These are phyloP conservation scores for Suillus clintonianus DNA, from an alignment of 768 basidiomycete genomes.

Conservation along the genomic window DNA sequence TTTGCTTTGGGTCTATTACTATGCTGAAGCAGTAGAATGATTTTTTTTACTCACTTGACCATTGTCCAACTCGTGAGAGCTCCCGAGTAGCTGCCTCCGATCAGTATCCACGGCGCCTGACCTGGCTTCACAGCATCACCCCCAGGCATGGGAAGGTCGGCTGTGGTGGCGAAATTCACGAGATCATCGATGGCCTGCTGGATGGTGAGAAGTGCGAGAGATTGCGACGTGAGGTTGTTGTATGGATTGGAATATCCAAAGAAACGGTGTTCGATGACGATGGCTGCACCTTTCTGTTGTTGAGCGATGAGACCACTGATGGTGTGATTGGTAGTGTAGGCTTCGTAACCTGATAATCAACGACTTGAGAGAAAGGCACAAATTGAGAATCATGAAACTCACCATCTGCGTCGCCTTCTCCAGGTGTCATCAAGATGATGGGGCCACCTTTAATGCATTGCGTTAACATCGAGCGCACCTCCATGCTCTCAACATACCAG, in stretches of 20 bases:
- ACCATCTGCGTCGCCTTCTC: constrained; percentile 58
- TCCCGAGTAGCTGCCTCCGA: constrained; percentile 47
- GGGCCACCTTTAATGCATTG: constrained; percentile 20
- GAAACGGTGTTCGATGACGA: constrained; percentile 74
- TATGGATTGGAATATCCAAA: constrained; percentile 76
- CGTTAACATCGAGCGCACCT: not conserved
- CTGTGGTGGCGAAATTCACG: constrained; percentile 68
- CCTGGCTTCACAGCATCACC: constrained; percentile 62
- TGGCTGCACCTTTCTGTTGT: constrained; percentile 60
- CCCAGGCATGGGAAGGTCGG: constrained; percentile 64
- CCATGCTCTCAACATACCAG: constrained; percentile 30
- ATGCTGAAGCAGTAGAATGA: not conserved
- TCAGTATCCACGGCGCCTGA: constrained; percentile 42
- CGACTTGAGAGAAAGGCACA: not conserved
- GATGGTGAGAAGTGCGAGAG: constrained; percentile 61
- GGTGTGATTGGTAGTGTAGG: constrained; percentile 65
- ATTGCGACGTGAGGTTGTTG: constrained; percentile 57
- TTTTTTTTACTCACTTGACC: constrained; percentile 52
- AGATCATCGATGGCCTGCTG: constrained; percentile 77
- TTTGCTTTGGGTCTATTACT: constrained; percentile 27
- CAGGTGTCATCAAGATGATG: constrained; percentile 50
- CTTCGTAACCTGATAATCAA: constrained; percentile 29
- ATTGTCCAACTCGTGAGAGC: constrained; percentile 63
- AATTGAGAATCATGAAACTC: not conserved
- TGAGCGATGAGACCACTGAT: constrained; percentile 68